phyloP scores from a whole-genome alignment of 2,329 filamentous ascomycete species.

The Aspergillaceae sp. region DNA sequence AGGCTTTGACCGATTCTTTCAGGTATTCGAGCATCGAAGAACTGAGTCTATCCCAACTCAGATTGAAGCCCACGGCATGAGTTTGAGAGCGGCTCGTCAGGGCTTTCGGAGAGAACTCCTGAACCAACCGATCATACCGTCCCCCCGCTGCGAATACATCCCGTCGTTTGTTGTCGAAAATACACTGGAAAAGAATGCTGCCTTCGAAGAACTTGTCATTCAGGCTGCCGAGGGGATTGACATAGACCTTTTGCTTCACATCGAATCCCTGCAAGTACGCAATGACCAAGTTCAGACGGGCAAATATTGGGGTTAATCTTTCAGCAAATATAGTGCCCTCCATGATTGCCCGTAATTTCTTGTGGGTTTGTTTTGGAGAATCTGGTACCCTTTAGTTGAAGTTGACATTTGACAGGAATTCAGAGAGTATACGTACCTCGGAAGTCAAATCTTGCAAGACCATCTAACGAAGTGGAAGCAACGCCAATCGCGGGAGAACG shows the following conservation, averaged over 20 bases:
- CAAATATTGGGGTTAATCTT: constrained; percentile 50
- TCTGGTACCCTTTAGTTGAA: constrained; percentile 49
- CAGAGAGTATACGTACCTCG: constrained; percentile 46
- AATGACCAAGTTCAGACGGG: constrained; percentile 70
- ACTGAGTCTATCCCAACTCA: constrained; percentile 77
- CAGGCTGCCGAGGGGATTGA: constrained; percentile 76
- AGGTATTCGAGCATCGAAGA: constrained; percentile 50
- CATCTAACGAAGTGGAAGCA: constrained; percentile 81
- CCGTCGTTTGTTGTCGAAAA: constrained; percentile 71
- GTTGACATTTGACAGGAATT: constrained; percentile 45
- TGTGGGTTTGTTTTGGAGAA: constrained; percentile 63
- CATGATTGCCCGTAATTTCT: constrained; percentile 50
- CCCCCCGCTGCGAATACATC: constrained; percentile 91
- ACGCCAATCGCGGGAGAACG: constrained; percentile 73
- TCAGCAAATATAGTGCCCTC: constrained; percentile 47
- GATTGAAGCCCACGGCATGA: constrained; percentile 84
- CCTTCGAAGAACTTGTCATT: constrained; percentile 86
- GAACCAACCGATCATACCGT: constrained; percentile 82
- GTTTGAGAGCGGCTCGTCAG: constrained; percentile 54
- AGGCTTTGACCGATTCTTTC: constrained; percentile 41
- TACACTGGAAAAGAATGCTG: constrained; percentile 80
- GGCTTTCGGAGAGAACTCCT: constrained; percentile 67
- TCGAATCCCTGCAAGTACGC: constrained; percentile 68
- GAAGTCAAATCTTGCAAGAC: constrained; percentile 85
- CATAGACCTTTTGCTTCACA: constrained; percentile 67